Conservation (phyloP, 1,139 yeast genomes). For the Nematodospora anomalae region DNA sequence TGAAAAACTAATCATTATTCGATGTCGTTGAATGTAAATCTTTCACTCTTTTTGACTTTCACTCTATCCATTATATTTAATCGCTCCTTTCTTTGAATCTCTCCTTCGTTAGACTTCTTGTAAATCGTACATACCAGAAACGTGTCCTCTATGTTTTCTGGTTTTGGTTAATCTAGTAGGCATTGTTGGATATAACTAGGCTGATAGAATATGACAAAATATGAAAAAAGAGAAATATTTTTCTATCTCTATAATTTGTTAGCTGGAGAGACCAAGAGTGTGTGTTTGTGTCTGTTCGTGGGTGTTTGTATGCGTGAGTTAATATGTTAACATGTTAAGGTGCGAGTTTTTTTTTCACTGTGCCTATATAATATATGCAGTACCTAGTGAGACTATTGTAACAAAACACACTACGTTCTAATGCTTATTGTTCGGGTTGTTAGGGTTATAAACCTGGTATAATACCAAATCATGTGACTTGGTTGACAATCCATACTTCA, state of each 20-base stretch:
- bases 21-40: too few relatives aligned
- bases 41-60: neutral
- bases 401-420: constrained; percentile 1
- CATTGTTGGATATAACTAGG: constrained; percentile 50
- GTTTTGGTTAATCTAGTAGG: constrained; percentile 99
- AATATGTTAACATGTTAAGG: too few relatives aligned
- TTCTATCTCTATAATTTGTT: constrained; percentile 9
- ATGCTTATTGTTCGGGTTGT: too few relatives aligned
- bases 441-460: constrained; percentile 15
- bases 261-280: constrained; percentile 3
- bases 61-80: neutral
- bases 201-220: constrained; percentile 10
- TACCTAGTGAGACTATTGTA: neutral
- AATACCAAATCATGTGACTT: neutral
- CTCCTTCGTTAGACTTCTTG: too few relatives aligned
- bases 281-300: constrained; percentile 1
- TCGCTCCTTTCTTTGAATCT: constrained; percentile 8
- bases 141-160: constrained; percentile 99
- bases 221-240: constrained; percentile 12
- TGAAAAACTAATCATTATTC: neutral
- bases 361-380: neutral
- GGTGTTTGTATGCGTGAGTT: too few relatives aligned
- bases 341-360: too few relatives aligned
- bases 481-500: constrained; percentile 60
- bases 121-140: constrained; percentile 92